phyloP scores from a whole-genome alignment of 352 stramenopile species.

The Globisporangium orthogonon region DNA sequence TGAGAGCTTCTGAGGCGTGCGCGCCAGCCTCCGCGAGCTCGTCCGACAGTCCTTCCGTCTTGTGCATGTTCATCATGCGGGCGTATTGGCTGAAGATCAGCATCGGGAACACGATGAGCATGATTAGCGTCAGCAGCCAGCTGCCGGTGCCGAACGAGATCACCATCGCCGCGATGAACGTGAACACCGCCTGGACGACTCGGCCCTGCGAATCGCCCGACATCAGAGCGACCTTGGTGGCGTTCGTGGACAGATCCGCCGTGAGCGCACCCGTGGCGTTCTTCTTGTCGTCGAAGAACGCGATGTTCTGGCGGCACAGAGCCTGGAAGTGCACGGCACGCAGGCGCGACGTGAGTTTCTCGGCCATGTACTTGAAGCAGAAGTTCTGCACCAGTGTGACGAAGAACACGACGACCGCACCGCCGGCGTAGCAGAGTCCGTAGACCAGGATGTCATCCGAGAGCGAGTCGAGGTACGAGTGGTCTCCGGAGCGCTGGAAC shows the following conservation, averaged over 20 bases:
- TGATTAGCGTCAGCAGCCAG: constrained; percentile 14
- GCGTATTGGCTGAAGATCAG: constrained; percentile 20
- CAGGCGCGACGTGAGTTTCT: constrained; percentile 42
- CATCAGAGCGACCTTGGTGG: constrained; percentile 30
- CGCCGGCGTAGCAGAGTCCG: constrained; percentile 26
- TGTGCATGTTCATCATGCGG: constrained; percentile 20
- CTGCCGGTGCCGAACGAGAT: constrained; percentile 12
- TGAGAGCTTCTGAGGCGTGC: constrained; percentile 37
- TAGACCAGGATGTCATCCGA: constrained; percentile 20
- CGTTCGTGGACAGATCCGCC: constrained; percentile 44
- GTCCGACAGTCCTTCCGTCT: constrained; percentile 11
- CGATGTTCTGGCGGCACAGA: constrained; percentile 36
- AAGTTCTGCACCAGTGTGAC: constrained; percentile 29
- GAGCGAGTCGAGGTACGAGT: constrained; percentile 15
- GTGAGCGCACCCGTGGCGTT: constrained; percentile 46
- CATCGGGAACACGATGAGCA: constrained; percentile 15
- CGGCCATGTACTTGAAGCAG: constrained; percentile 39
- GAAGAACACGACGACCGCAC: constrained; percentile 20
- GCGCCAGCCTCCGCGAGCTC: constrained; percentile 26
- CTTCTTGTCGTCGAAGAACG: constrained; percentile 64
- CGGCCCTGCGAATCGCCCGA: constrained; percentile 36
- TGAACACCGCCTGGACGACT: constrained; percentile 39
- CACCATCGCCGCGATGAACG: constrained; percentile 15
- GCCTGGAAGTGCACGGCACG: constrained; percentile 43
- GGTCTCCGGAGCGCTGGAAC: constrained; percentile 20